Conservation (phyloP, 352 stramenopile genomes). For the Globisporangium acanthophoron region DNA sequence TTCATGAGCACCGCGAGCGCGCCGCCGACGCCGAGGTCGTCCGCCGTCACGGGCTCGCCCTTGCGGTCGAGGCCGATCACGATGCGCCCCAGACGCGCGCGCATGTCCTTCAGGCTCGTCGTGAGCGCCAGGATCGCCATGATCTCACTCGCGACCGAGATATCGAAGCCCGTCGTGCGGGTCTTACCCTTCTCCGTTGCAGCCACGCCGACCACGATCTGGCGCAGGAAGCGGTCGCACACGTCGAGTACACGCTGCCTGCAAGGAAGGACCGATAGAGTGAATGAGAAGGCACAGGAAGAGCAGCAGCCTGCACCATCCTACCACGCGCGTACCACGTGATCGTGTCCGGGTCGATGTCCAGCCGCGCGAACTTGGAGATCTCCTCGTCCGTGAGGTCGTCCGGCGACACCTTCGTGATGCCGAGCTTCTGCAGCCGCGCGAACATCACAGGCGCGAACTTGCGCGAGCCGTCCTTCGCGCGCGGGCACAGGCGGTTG, state of each 20-base stretch:
- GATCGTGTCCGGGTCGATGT: conserved; percentile 94
- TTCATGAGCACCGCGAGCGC: conserved; percentile 98
- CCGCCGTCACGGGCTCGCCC: conserved; percentile 91
- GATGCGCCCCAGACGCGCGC: conserved; percentile 91
- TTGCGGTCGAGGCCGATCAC: conserved; percentile 88
- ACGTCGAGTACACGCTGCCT: conserved; percentile 96
- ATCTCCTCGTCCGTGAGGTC: conserved; percentile 94
- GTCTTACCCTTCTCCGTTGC: conserved; percentile 88
- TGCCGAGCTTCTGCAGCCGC: conserved; percentile 94
- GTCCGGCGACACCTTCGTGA: conserved; percentile 87
- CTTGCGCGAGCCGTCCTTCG: conserved; percentile 75
- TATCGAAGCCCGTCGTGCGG: conserved; percentile 73
- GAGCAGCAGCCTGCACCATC: too few species aligned
- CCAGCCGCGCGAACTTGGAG: conserved; percentile 89
- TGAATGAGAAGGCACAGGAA: not conserved
- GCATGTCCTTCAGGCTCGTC: conserved; percentile 92
- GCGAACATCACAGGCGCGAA: conserved; percentile 92
- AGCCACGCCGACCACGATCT: conserved; percentile 87
- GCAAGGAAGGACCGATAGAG: not conserved
- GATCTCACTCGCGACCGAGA: conserved; percentile 96
- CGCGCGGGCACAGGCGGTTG: conserved; percentile 71
- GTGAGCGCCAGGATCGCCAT: conserved; percentile 98
- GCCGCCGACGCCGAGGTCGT: conserved; percentile 96
- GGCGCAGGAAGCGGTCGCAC: conserved; percentile 95
- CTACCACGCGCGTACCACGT: conserved; percentile 30